Evolutionary conservation across 257 asterid species (phyloP), one percentile per base, ranked within the genome.

Genomic region (Nicotiana sylvestris): DNA sequence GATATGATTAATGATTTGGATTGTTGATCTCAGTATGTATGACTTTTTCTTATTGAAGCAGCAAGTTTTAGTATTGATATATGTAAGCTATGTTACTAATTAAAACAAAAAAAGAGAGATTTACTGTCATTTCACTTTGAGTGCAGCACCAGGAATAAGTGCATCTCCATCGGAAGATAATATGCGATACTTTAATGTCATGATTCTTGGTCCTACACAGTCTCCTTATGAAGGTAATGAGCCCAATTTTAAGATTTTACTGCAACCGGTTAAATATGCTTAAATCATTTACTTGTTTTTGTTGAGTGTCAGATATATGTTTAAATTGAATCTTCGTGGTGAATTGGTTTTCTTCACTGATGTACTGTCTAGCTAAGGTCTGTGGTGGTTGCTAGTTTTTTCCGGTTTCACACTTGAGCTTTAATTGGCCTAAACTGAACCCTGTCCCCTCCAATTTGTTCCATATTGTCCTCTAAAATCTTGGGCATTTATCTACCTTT

Each of bases 71-170:
- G 13, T 64, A 27, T 80, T 46, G 39, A 46, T 39, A 32, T 80
- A 2, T 37, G 1, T 37, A 35, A 16, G 27, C 51, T 39, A 39
- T 80, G 62, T 29, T 62, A 9, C n/a, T 43, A 61, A 15, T 61
- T 39, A 6, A 43, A 21, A 21, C 21, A 43, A 43, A 39, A 39
- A 43, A 2, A 60, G 5, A 66, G 76, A 49, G n/a, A 61, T 39
- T 80, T 74, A n/a, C 83, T 84, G 70, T 69, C 83, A 81, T 37
- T 83, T 77, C 55, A 33, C 53, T 10, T 33, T 90, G 83, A 78
- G 3, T 93, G 89, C 97, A 96, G 99, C 99, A 5, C 99, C 99
- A 1, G 99, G 99, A 85, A 94, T 96, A 90, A 96, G 99, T 86
- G 99, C 99, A 9, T 96, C 99, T 62, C 98, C 99, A 7, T 96